A percentile compares a stretch with the other conserved stretches of the same genome.
Conservation (phyloP, 1,284 basidiomycete species). For the Puccinia coronata region DNA sequence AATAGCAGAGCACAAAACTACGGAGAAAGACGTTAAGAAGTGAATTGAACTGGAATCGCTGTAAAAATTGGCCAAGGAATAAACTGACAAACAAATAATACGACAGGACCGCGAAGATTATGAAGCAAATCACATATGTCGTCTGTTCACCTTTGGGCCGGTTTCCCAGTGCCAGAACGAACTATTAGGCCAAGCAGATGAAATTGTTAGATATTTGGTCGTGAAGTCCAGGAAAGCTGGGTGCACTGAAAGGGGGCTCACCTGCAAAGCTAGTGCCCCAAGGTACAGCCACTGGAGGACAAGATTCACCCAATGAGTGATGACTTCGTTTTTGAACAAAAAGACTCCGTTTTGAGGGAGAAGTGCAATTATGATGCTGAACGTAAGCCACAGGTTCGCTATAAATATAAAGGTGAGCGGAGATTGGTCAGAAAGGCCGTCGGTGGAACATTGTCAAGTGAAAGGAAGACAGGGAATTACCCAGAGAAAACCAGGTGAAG, state of each 20-base stretch:
- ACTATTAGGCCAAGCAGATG: constrained; percentile 60
- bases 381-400: constrained; percentile 92
- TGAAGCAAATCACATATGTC: constrained; percentile 78
- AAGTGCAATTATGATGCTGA: constrained; percentile 91
- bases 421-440: background rate
- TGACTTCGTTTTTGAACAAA: constrained; percentile 26
- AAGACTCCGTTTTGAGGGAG: constrained; percentile 63
- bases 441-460: background rate
- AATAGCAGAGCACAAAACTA: constrained; percentile 45
- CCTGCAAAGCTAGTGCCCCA: constrained; percentile 73
- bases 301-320: constrained; percentile 75
- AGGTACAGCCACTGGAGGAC: constrained; percentile 84
- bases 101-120: constrained; percentile 62
- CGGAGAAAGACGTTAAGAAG: background rate
- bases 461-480: background rate
- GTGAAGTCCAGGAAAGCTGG: background rate
- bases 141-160: constrained; percentile 88
- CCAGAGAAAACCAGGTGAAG: constrained; percentile 59
- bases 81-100: constrained; percentile 55
- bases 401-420: constrained; percentile 57
- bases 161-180: constrained; percentile 88
- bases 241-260: background rate
- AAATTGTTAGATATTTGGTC: background rate
- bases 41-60: too few species aligned
- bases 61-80: too few species aligned